Base-by-base conservation (phyloP, 2,329 filamentous ascomycete genomes). In the Hypocreales sp. region DNA sequence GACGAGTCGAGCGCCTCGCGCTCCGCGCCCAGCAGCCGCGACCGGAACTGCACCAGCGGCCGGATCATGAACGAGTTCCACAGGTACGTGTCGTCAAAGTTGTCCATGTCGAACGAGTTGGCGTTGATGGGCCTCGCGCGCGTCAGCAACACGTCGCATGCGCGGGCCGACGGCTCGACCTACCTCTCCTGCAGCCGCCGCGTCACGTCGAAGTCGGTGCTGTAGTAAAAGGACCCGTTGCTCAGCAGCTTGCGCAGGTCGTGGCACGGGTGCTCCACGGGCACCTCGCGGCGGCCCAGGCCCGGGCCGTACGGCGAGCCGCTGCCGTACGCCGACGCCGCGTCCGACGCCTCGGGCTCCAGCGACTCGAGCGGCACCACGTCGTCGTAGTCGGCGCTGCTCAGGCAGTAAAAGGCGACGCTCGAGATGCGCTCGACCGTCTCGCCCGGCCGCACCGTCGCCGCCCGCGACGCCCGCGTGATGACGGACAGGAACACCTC, bases 51-150 rank as follows among this genome's bases (percentile, higher is more conserved):
- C 17, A 94, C 76, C 29, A 98, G 63, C 5, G 90, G 86, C 37
- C 79, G 77, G 42, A 98, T 93, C 84, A 98, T 94, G 55, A 92
- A 94, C 4, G 83, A 92, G 47, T 98, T 98, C 90, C 90, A 98
- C 12, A 98, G 57, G 47, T 93, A 94, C 2, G 80, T 79, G 43
- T 84, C 79, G 50, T 98, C 84, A 35, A 95, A 74, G 44, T 82
- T 90, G 47, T 93, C 84, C 34, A 94, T 83, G 35, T 92, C 81
- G 36, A 95, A 86, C 1, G 79, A 74, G 24, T 74, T 67, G 13
- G 72, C 72, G 46, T 87, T 82, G 31, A 78, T 71, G 10, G 77
- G 72, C 41, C 79, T 83, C 33, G 3, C 5, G n/a, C 22, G 20
- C 8, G 38, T 35, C 23, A 42, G 31, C 29, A 16, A 40, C 29